Conservation (phyloP, 352 stramenopile genomes). For the Globisporangium ultimum region DNA sequence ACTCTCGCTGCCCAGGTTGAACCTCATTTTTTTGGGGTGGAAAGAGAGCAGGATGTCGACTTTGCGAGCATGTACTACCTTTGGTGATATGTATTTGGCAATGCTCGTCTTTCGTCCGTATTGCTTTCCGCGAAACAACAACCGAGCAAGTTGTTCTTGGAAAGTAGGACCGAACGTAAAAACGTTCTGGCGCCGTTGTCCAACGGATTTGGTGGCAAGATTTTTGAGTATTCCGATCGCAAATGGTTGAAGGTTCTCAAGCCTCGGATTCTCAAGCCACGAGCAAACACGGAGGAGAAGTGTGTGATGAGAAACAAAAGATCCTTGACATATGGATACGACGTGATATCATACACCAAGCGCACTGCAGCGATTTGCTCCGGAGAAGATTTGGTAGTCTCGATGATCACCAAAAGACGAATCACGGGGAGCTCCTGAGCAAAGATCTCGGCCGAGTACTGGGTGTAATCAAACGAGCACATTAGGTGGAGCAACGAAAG, state of each 20-base stretch:
- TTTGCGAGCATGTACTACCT: neutral
- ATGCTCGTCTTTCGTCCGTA: conserved; percentile 14
- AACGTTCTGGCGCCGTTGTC: conserved; percentile 6
- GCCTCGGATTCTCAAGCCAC: conserved; percentile 15
- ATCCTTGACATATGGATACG: conserved; percentile 13
- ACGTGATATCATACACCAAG: conserved; percentile 22
- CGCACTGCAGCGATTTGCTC: conserved; percentile 23
- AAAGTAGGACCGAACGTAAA: conserved; percentile 24
- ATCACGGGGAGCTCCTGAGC: conserved; percentile 14
- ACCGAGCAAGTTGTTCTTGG: conserved; percentile 31
- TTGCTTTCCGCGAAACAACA: conserved; percentile 21
- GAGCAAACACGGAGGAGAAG: conserved; percentile 10
- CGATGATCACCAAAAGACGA: conserved; percentile 26
- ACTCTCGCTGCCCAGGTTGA: neutral
- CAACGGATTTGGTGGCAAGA: conserved; percentile 12
- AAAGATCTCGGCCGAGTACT: conserved; percentile 22
- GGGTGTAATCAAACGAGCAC: conserved; percentile 24
- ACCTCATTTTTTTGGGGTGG: neutral
- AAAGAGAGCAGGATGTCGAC: neutral
- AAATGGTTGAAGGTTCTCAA: conserved; percentile 11
- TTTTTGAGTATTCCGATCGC: conserved; percentile 18
- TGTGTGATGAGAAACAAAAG: conserved; percentile 14
- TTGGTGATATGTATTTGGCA: conserved; percentile 4
- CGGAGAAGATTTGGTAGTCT: conserved; percentile 16
- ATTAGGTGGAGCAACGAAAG: conserved; percentile 24